Evolutionary conservation across 345 rosid species (phyloP).

Genomic region (Populus nigra): DNA sequence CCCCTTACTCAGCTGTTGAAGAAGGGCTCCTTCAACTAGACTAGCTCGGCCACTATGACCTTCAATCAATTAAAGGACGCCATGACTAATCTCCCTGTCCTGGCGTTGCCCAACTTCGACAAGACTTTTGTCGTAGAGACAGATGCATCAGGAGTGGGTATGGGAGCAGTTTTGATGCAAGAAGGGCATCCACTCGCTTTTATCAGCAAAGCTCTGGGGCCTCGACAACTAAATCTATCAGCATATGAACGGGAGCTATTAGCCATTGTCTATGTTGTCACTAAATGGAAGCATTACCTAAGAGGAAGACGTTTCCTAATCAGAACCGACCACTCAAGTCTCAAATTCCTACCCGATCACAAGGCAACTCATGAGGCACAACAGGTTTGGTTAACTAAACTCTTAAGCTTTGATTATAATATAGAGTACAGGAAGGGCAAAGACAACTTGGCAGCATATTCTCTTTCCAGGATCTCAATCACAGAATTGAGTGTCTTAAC

Average conservation of each 20-base stretch:
- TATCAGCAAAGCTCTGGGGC: neutral
- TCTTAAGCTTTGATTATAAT: neutral
- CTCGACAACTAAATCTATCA: neutral
- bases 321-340: neutral
- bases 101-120: neutral
- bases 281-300: no score
- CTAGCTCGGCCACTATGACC: rapidly evolving
- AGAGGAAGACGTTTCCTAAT: no score
- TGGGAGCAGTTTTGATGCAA: neutral
- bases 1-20: neutral
- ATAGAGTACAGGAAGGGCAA: neutral
- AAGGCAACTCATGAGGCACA: neutral
- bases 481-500: neutral
- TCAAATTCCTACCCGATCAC: neutral
- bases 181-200: neutral
- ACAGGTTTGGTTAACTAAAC: no score
- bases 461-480: no score
- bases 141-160: neutral
- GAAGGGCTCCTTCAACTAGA: neutral
- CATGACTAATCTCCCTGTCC: neutral
- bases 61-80: neutral
- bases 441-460: no score
- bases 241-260: no score
- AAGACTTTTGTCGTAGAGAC: neutral
- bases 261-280: neutral